Base-by-base conservation (phyloP, 2,329 filamentous ascomycete species). In the Exophiala alcalophila region DNA sequence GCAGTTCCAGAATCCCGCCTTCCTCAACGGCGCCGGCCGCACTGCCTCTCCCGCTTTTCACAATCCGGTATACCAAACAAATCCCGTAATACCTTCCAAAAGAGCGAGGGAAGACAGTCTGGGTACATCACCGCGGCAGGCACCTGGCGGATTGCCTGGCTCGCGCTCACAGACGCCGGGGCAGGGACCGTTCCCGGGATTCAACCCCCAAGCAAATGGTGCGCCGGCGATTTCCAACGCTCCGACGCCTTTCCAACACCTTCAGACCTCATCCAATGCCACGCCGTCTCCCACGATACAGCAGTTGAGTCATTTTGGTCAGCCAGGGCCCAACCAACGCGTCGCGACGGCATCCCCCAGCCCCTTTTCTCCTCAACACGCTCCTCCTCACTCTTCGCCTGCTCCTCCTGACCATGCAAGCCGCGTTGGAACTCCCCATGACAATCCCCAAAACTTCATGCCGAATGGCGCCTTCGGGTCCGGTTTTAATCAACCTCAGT, bases 151-250 rank as follows among this genome's bases (percentile, higher is more conserved):
- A 68, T 67, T 88, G 20, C 84, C 86, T 34, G 81, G 80, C 16
- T 94, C 91, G 67, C 86, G 91, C 66, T 91, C 91, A 57, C 90
- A 95, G 62, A 97, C 91, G 20, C 91, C 91, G 23, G 86, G 88
- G 59, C 86, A 91, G 61, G 77, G 81, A 50, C 76, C 77, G 38
- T 90, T 83, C 57, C 73, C 82, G 19, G 80, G 80, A 53, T 91
- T 83, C 64, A 85, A 83, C 61, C 76, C 74, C 47, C 78, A 77
- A 58, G 69, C 71, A 50, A 81, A 82, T 63, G 73, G 73, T 34
- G 77, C 75, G 58, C 78, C 78, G 60, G 78, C 77, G 53, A 76
- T 80, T 37, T 57, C 66, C 35, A 69, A 71, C 28, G 83, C 84
- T 59, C 80, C 81, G 12, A 80, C 76, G 47, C 80, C 80, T 42